Percentiles rank a stretch among this genome's conserved stretches.
These are phyloP conservation scores for Penicillium egyptiacum DNA, from an alignment of 495 filamentous ascomycete species.

Conservation along the genomic window DNA sequence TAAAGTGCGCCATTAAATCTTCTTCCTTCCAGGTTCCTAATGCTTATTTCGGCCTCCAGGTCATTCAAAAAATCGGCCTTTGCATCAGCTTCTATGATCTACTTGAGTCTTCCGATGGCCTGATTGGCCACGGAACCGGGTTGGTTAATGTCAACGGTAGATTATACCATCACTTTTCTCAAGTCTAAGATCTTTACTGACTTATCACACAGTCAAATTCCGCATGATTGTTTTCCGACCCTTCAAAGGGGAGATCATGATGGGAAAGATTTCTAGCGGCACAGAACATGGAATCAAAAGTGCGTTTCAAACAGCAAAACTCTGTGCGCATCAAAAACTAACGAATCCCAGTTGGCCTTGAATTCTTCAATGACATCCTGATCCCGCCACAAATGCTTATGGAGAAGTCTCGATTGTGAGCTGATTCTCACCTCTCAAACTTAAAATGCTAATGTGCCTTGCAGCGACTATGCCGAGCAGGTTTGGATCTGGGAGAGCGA, in stretches of 20 bases:
- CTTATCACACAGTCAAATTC: conserved; percentile 68
- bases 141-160: conserved; percentile 90
- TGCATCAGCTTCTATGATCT: conserved; percentile 92
- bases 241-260: conserved; percentile 86
- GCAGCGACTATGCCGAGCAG: conserved; percentile 65
- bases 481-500: conserved; percentile 79
- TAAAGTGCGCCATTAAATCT: conserved; percentile 56
- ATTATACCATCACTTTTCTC: background rate
- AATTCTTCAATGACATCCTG: conserved; percentile 90
- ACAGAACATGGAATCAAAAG: conserved; percentile 71
- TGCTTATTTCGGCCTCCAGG: conserved; percentile 34
- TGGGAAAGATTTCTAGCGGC: conserved; percentile 74
- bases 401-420: conserved; percentile 72
- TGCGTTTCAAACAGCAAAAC: conserved; percentile 36
- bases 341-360: conserved; percentile 62
- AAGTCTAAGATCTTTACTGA: conserved; percentile 5
- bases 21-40: background rate
- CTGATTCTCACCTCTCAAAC: background rate
- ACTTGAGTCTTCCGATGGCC: conserved; percentile 79
- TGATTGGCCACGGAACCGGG: conserved; percentile 87
- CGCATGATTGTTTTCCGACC: conserved; percentile 91
- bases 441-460: conserved; percentile 25
- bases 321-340: background rate
- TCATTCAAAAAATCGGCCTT: conserved; percentile 79
- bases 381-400: conserved; percentile 71